Evolutionary conservation across 2,329 filamentous ascomycete species (phyloP), one percentile per base, ranked within the genome.

Genomic region (Fusarium begoniae): DNA sequence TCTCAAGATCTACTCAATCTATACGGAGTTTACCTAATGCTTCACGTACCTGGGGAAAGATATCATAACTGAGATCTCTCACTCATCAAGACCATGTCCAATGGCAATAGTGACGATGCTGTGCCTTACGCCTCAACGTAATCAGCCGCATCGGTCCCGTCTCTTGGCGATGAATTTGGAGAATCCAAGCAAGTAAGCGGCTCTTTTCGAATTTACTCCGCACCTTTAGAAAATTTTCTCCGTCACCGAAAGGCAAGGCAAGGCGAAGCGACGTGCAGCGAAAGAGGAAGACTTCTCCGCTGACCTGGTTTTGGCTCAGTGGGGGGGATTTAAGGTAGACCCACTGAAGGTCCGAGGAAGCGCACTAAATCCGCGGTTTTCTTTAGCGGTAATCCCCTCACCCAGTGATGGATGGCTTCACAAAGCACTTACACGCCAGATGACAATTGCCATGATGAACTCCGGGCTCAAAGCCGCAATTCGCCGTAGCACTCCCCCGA

Each of bases 121-220:
- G 11, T 30, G 59, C 51, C 51, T 54, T 54, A n/a, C 51, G 35
- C 26, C 47, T 44, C 30, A 57, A 14, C 30, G 20, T 9, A 32
- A 47, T 35, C n/a, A 63, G 22, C 47, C 35, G 51, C 60, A 40
- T 47, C 28, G 35, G 47, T 65, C 30, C 63, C 35, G 62, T 68
- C 43, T 64, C 65, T 63, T 69, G 66, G 50, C 64, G 28, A 68
- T 41, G 24, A n/a, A 26, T 28, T 53, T 63, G 56, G 63, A 63
- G 64, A 69, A 63, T 22, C n/a, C 57, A 69, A 32, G 56, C 24
- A 63, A 53, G 56, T n/a, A 35, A 57, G 14, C 35, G 35, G 45
- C 15, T 59, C 43, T 48, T 48, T 28, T 26, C 35, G 15, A 63
- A 15, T 35, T n/a, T 50, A 63, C 64, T 69, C 66, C 64, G 57